Base-by-base conservation (phyloP, 2,329 filamentous ascomycete species). In the Phyllosticta ampelicida region DNA sequence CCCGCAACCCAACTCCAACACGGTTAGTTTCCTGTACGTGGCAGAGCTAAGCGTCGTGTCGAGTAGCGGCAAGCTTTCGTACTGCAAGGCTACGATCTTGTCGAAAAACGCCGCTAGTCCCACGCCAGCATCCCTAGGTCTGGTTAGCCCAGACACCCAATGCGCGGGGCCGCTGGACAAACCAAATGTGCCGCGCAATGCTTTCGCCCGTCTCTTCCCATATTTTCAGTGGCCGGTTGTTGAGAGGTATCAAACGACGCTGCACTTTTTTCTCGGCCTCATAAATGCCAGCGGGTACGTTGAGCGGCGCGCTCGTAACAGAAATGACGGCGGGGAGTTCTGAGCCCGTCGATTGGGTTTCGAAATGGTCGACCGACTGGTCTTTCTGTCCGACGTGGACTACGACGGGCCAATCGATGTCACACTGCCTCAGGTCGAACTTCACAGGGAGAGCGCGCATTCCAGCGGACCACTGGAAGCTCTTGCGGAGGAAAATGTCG, bases 151-250 rank as follows among this genome's bases (percentile, higher is more conserved):
- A 20, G 54, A 20, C 6, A 21, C 2, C n/a, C 20, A 36, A 18
- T 3, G 10, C 18, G n/a, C 19, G 30, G 20, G 9, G n/a, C 29
- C 8, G 48, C 20, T 19, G 48, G 50, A 57, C 71, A 67, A 75
- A 85, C 86, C 86, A 89, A 53, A 88, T 77, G 72, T 89, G 86
- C 49, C 84, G 75, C 5, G 86, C 86, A 65, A 89, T 88, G 67
- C 83, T 86, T 65, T 89, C 85, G 3, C 85, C 85, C 0, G 83
- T 86, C 65, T 88, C 86, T 67, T 89, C 86, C 75, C 81, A 84
- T 51, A 88, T 79, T 30, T 70, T 69, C 9, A 84, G 64, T 5
- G 66, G 66, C 5, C 72, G 64, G 20, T 71, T 69, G 36, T 70
- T 67, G 5, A 71, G 64, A 8, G 79, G 70, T 11, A 65, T 64